These are phyloP conservation scores for Micractinium sp. DNA, from an alignment of 139 green algal species.

Conservation along the genomic window DNA sequence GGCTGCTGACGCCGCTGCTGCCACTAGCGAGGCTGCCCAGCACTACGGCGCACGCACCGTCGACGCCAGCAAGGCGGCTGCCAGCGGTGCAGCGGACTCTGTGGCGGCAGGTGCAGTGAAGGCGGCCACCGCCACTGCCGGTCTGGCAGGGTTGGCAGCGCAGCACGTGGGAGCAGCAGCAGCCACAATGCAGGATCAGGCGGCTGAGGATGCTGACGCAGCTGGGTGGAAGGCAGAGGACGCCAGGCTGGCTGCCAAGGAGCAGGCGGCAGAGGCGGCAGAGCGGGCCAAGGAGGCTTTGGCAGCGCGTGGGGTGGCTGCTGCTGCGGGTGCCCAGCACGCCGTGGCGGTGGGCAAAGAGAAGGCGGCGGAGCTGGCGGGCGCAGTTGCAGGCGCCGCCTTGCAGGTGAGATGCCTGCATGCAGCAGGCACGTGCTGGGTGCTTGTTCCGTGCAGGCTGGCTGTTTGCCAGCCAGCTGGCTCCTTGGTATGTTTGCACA, in stretches of 20 bases:
- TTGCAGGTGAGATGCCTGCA: not conserved
- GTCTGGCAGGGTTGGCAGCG: not conserved
- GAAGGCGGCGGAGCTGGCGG: not conserved
- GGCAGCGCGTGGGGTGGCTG: not conserved
- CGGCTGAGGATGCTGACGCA: not conserved
- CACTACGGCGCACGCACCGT: not conserved
- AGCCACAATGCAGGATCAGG: not conserved
- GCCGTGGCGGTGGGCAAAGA: not conserved
- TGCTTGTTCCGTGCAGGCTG: not conserved
- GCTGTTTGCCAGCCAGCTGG: too few species aligned
- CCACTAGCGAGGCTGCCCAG: not conserved
- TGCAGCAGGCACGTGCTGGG: not conserved
- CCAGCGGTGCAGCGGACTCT: not conserved
- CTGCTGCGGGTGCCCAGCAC: not conserved
- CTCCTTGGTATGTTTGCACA: not conserved
- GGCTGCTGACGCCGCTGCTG: not conserved
- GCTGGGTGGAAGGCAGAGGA: not conserved
- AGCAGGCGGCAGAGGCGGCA: not conserved
- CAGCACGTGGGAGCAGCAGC: not conserved
- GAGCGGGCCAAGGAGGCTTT: not conserved
- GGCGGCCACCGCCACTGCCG: not conserved
- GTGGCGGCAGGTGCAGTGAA: not conserved
- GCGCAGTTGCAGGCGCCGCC: not conserved
- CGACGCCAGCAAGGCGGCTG: not conserved
- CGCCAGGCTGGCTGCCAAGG: not conserved